A percentile compares a stretch with the other conserved stretches of the same genome.
Evolutionary conservation across 768 basidiomycete species (phyloP).

Genomic region (Boletus rex-veris): DNA sequence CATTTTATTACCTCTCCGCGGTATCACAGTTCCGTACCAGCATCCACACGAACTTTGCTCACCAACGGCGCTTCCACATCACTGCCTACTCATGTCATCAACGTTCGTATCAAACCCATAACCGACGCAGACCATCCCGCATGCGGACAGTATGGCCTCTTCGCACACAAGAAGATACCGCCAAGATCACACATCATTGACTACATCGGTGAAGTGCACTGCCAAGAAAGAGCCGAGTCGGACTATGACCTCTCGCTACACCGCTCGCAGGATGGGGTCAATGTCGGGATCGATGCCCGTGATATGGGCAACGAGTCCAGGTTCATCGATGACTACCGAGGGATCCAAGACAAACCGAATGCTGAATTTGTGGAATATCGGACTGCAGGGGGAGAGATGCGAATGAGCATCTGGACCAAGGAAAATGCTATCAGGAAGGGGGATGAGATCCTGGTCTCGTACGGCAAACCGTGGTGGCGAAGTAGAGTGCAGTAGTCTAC

Average conservation of each 20-base stretch:
- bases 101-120: constrained; percentile 58
- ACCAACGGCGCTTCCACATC: constrained; percentile 16
- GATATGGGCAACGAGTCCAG: constrained; percentile 80
- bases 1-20: constrained; percentile 49
- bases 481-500: constrained; percentile 21
- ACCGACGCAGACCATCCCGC: constrained; percentile 65
- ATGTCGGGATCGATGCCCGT: constrained; percentile 76
- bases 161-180: constrained; percentile 69
- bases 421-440: constrained; percentile 64
- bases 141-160: constrained; percentile 74
- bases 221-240: constrained; percentile 65
- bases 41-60: constrained; percentile 40
- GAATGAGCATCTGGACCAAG: constrained; percentile 75
- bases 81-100: constrained; percentile 7
- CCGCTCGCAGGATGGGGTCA: constrained; percentile 52
- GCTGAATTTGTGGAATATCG: constrained; percentile 62
- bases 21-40: constrained; percentile 59
- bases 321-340: constrained; percentile 90
- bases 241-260: constrained; percentile 88
- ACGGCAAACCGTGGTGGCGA: constrained; percentile 85
- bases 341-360: constrained; percentile 66
- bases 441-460: constrained; percentile 82
- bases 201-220: constrained; percentile 83
- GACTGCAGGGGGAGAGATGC: constrained; percentile 53
- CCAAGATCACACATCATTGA: constrained; percentile 68